These are phyloP conservation scores for Plasmodium gonderi DNA, from an alignment of 169 alveolate species.

Conservation along the genomic window DNA sequence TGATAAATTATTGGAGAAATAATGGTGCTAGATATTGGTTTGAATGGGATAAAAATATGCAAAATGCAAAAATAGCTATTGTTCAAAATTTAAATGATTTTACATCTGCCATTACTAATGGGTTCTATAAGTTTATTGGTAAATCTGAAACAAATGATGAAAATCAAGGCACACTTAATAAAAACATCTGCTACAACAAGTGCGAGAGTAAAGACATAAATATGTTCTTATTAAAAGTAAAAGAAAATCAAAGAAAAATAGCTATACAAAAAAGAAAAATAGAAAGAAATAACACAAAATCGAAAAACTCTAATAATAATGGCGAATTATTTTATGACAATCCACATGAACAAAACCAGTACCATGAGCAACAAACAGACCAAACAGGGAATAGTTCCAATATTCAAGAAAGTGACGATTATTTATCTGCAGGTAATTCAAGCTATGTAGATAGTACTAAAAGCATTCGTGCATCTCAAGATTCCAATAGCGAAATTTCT, in stretches of 20 bases:
- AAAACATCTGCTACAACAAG: slow-evolving; percentile 70
- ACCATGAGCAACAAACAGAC: neutral
- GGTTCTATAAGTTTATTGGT: slow-evolving; percentile 74
- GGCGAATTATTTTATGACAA: neutral
- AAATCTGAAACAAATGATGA: slow-evolving; percentile 74
- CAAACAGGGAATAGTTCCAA: neutral
- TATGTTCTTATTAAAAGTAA: slow-evolving; percentile 73
- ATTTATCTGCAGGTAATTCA: slow-evolving; percentile 10
- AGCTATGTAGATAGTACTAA: slow-evolving; percentile 66
- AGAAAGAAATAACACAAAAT: neutral
- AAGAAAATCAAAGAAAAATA: slow-evolving; percentile 75
- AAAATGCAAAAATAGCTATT: slow-evolving; percentile 80
- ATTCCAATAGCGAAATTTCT: slow-evolving; percentile 50
- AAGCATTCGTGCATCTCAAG: slow-evolving; percentile 66
- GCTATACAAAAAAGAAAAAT: slow-evolving; percentile 65
- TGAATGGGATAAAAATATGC: slow-evolving; percentile 88
- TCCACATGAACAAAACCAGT: neutral
- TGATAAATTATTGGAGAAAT: slow-evolving; percentile 88
- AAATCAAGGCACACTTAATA: slow-evolving; percentile 69
- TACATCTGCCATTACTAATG: slow-evolving; percentile 81
- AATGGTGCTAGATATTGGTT: slow-evolving; percentile 89
- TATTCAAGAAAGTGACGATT: neutral
- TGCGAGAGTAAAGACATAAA: slow-evolving; percentile 77
- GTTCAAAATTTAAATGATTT: slow-evolving; percentile 79
- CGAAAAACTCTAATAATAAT: neutral